Evolutionary conservation across 371 early-diverging fungal genomes (phyloP).

Genomic region (Lichtheimia corymbifera): DNA sequence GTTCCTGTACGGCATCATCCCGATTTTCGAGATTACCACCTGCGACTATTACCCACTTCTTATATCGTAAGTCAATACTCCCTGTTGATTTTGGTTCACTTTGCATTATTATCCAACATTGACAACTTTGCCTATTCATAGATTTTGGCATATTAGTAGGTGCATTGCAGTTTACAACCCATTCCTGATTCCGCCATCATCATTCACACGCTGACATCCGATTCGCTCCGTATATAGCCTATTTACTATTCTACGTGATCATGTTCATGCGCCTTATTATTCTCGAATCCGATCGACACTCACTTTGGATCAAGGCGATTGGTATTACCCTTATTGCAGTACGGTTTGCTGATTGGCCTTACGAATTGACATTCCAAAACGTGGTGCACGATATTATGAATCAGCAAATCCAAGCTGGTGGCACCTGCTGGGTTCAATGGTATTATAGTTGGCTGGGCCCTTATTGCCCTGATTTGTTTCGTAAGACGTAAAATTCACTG

Average conservation of each 20-base stretch:
- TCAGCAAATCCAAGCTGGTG: conserved; percentile 26
- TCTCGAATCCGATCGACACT: conserved; percentile 33
- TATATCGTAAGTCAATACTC: conserved; percentile 35
- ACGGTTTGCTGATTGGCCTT: conserved; percentile 51
- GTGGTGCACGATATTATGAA: conserved; percentile 26
- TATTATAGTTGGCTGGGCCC: conserved; percentile 4
- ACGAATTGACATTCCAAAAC: conserved; percentile 36
- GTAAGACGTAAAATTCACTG: background rate
- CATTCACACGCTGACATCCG: conserved; percentile 1
- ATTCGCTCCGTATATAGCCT: conserved; percentile 17
- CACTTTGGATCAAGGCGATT: conserved; percentile 34
- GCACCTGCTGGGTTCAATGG: conserved; percentile 38
- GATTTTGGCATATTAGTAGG: conserved; percentile 33
- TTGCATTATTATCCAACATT: background rate
- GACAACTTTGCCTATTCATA: conserved; percentile 1
- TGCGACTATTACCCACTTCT: conserved; percentile 45
- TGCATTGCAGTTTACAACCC: background rate
- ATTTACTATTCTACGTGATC: conserved; percentile 34
- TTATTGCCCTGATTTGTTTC: background rate
- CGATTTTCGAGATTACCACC: conserved; percentile 44
- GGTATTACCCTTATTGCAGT: conserved; percentile 33
- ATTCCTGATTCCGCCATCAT: background rate
- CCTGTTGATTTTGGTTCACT: background rate
- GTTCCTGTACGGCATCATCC: conserved; percentile 42
- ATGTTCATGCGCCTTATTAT: conserved; percentile 45